Base-by-base conservation (phyloP, 2,329 filamentous ascomycete species). In the Verticillium longisporum region DNA sequence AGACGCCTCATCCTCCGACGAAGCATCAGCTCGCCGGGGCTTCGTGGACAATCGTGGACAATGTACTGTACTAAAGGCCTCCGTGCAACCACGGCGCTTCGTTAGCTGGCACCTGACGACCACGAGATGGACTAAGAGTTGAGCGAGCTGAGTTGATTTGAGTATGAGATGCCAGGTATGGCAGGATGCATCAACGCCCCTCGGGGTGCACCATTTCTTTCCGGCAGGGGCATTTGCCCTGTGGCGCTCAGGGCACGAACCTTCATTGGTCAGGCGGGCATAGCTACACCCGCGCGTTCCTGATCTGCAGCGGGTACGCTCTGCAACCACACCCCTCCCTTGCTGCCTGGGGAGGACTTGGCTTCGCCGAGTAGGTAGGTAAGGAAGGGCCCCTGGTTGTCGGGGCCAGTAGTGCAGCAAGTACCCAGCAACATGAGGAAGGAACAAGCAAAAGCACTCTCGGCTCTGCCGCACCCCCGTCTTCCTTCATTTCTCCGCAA, bases 301-400 rank as follows among this genome's bases (percentile, higher is more conserved):
- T 58, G 56, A 38, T 15, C 31, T 50, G 56, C 56, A 58, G 56
- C 56, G 56, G 56, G 56, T 58, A 58, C 26, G 15, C 1, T n/a
- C 56, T 45, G 37, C 3, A 31, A 10, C 21, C 37, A 58, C 56
- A 32, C 56, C 36, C 37, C 26, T 26, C 33, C 55, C 55, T 10
- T 13, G 33, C 33, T 14, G 10, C 55, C 32, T 32, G 41, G 14
- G 7, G 41, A 50, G 41, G 41, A 50, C 41, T 50, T 50, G 41
- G n/a, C 41, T 18, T n/a, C n/a, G 7, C 41, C 13, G 26, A 26
- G 26, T 3, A 26, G 26, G 26, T 26, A 26, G 26, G 26, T 26
- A 26, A 26, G 26, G 26, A 26, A 26, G 26, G 2, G 3, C 26
- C 26, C 26, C 26, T 26, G 26, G 26, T 26, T 26, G 26, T 26